Evolutionary conservation across 1,284 basidiomycete genomes (phyloP), one percentile per base, ranked within the genome.

Genomic region (Pseudozyma sp.): DNA sequence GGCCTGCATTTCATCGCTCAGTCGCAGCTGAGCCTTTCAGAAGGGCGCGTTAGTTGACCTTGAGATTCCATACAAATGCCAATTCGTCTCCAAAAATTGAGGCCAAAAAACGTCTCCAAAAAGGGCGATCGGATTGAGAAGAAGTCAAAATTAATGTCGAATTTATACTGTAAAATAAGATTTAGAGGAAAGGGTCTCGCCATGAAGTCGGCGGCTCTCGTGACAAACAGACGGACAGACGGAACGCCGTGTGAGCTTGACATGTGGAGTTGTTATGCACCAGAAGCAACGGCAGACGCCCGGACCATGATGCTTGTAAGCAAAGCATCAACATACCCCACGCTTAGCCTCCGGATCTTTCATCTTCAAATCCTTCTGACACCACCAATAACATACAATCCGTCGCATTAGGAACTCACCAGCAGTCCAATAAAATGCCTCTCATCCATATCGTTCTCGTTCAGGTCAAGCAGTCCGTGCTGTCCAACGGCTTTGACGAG

Each of bases 381-480:
- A 12, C 25, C 45, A 47, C 25, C 45, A 25, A 11, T 10, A 25
- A 13, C 12, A 36, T n/a, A 19, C 9, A 38, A 21, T 50, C 36
- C 19, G 18, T 38, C 48, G 14, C 43, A 39, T 35, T 18, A 14
- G 31, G 44, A 56, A 57, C 9, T 19, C 25, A 6, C 25, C 25
- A 31, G 25, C 25, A 31, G 25, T 6, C 38, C 42, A 39, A 31
- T 56, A 70, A 47, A 21, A 81, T 80, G 76, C 52, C 70, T 35
- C 61, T 70, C 64, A 56, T 80, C 42, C 79, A 81, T 64, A 78
- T 81, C 48, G 78, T 81, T 10, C 71, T 81, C 42, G 76, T 81
- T 64, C 72, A 81, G 61, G 76, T 81, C 66, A 81, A 81, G 77
- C 44, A 64, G 49, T 42, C 73, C 34, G 79, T 81, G 48, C 69